phyloP scores from a whole-genome alignment of 2,329 filamentous ascomycete species.

The Fusarium sp. region DNA sequence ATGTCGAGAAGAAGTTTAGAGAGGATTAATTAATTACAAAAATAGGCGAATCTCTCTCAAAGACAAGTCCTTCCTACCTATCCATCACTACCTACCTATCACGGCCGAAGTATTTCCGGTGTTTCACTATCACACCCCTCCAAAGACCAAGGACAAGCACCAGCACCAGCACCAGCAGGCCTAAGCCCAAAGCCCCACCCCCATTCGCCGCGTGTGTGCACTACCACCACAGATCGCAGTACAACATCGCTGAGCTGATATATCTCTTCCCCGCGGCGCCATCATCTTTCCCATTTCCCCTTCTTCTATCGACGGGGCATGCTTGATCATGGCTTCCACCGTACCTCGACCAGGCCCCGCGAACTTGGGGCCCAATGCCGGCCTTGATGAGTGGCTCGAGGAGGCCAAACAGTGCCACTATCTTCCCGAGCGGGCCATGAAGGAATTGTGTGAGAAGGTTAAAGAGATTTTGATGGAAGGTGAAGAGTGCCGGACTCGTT shows the following conservation, averaged over 20 bases:
- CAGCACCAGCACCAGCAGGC: constrained; percentile 7
- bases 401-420: constrained; percentile 98
- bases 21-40: neutral
- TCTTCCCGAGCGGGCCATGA: constrained; percentile 96
- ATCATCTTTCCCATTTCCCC: constrained; percentile 31
- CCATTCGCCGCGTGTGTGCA: constrained; percentile 45
- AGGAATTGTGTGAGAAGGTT: constrained; percentile 97
- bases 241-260: constrained; percentile 42
- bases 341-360: constrained; percentile 93
- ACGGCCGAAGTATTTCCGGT: constrained; percentile 49
- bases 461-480: constrained; percentile 99
- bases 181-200: constrained; percentile 45
- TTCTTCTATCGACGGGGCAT: constrained; percentile 46
- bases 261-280: constrained; percentile 40
- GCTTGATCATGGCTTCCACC: constrained; percentile 56
- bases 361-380: constrained; percentile 83
- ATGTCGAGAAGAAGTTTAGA: neutral
- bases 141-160: constrained; percentile 20
- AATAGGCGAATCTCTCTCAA: neutral
- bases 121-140: constrained; percentile 51
- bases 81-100: constrained; percentile 14
- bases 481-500: constrained; percentile 53
- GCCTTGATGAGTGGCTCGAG: constrained; percentile 95
- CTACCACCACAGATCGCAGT: constrained; percentile 44
- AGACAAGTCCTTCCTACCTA: constrained; percentile 6